These are phyloP conservation scores for Suhomyces chickasaworum DNA, from an alignment of 1,139 yeast species.

Conservation along the genomic window DNA sequence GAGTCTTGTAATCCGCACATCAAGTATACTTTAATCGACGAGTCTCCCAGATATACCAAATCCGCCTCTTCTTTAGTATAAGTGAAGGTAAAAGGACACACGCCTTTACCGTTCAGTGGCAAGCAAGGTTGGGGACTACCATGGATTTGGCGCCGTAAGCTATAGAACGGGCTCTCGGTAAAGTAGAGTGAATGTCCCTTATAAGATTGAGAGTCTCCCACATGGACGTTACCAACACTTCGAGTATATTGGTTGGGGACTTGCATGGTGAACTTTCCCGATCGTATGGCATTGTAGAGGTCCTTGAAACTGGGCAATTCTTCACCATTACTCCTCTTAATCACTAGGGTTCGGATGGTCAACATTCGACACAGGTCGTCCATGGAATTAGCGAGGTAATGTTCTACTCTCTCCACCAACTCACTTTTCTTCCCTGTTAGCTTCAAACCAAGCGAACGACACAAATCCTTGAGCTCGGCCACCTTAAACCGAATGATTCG, in stretches of 20 bases:
- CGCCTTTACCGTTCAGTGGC: conserved; percentile 41
- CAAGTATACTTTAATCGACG: conserved; percentile 39
- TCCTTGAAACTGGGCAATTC: conserved; percentile 40
- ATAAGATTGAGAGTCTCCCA: conserved; percentile 23
- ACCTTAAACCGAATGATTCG: conserved; percentile 19
- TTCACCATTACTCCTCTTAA: conserved; percentile 37
- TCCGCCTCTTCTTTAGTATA: conserved; percentile 42
- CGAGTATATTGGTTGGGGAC: conserved; percentile 10
- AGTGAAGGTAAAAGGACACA: conserved; percentile 38
- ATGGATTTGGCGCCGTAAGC: conserved; percentile 43
- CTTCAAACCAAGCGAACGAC: conserved; percentile 44
- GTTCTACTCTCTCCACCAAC: conserved; percentile 47
- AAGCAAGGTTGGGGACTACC: conserved; percentile 47
- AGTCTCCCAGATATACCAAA: conserved; percentile 26
- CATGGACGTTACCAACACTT: conserved; percentile 11
- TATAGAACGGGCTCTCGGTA: conserved; percentile 55
- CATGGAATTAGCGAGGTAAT: conserved; percentile 37
- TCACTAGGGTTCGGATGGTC: conserved; percentile 46
- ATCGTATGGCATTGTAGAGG: conserved; percentile 26
- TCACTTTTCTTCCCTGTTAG: conserved; percentile 55
- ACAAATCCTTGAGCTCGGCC: conserved; percentile 23
- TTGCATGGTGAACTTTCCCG: conserved; percentile 16
- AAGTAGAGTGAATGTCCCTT: conserved; percentile 46
- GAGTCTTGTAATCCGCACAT: conserved; percentile 46
- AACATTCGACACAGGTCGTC: conserved; percentile 44